phyloP scores from a whole-genome alignment of 768 basidiomycete genomes.

The Leccinum fibrillosum region DNA sequence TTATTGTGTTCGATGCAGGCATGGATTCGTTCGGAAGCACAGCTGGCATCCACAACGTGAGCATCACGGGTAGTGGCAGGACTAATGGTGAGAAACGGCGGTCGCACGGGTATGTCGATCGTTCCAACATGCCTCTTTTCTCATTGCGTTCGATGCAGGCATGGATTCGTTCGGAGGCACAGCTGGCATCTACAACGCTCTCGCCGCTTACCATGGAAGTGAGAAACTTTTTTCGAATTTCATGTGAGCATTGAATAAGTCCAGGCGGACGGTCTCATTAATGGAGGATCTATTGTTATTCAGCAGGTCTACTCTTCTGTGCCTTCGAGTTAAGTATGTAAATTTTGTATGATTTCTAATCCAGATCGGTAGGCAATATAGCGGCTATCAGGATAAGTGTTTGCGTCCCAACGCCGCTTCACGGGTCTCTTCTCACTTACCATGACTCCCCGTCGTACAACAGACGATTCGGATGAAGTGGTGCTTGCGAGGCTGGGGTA shows the following conservation, averaged over 20 bases:
- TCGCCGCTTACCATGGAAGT: no score
- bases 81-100: constrained; percentile 37
- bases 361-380: background rate
- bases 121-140: constrained; percentile 45
- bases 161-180: no score
- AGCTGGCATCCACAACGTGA: constrained; percentile 52
- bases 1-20: constrained; percentile 32
- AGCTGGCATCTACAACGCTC: no score
- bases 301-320: no score
- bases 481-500: constrained; percentile 30
- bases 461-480: constrained; percentile 22
- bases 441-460: background rate
- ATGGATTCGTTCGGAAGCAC: constrained; percentile 57
- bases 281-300: constrained; percentile 41
- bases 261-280: constrained; percentile 51
- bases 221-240: background rate
- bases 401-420: background rate
- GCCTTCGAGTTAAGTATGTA: no score
- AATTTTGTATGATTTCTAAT: no score
- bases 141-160: no score
- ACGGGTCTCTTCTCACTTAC: background rate
- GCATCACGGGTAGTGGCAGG: constrained; percentile 32
- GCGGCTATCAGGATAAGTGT: background rate
- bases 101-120: no score
- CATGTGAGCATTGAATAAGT: constrained; percentile 50